Percentiles rank a stretch among this genome's conserved stretches.
Conservation (phyloP, 2,329 filamentous ascomycete genomes). For the Penicillium sp. region DNA sequence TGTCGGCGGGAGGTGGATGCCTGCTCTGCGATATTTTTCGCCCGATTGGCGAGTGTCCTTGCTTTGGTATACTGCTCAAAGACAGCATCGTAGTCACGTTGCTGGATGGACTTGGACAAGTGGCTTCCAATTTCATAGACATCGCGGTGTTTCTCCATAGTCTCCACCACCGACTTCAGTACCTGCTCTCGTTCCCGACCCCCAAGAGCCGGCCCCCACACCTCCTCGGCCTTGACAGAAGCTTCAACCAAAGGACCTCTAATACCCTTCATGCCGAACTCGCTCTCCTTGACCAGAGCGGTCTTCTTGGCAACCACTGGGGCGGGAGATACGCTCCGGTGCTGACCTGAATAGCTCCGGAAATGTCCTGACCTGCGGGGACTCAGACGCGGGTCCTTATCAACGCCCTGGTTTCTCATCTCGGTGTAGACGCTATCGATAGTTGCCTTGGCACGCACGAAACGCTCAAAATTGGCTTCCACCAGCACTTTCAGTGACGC, state of each 20-base stretch:
- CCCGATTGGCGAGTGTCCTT: constrained; percentile 77
- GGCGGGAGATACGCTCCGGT: constrained; percentile 40
- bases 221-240: constrained; percentile 90
- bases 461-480: constrained; percentile 97
- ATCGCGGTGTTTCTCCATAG: constrained; percentile 75
- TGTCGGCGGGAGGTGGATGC: constrained; percentile 52
- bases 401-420: constrained; percentile 74
- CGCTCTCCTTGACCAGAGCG: constrained; percentile 86
- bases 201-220: constrained; percentile 92
- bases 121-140: constrained; percentile 77
- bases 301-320: constrained; percentile 69
- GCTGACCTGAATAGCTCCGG: constrained; percentile 53
- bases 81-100: constrained; percentile 84
- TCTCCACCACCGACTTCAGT: constrained; percentile 72
- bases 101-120: constrained; percentile 80
- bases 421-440: constrained; percentile 99
- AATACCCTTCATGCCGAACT: constrained; percentile 85
- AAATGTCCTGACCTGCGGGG: constrained; percentile 65
- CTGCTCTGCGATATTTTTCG: constrained; percentile 65
- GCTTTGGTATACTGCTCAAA: constrained; percentile 85
- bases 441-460: constrained; percentile 94
- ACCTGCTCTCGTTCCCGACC: constrained; percentile 88
- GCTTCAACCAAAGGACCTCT: constrained; percentile 85
- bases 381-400: constrained; percentile 44
- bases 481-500: constrained; percentile 94